A percentile compares a stretch with the other conserved stretches of the same genome.
Evolutionary conservation across 208 protist species (phyloP).

Genomic region (Phytomonas francai): DNA sequence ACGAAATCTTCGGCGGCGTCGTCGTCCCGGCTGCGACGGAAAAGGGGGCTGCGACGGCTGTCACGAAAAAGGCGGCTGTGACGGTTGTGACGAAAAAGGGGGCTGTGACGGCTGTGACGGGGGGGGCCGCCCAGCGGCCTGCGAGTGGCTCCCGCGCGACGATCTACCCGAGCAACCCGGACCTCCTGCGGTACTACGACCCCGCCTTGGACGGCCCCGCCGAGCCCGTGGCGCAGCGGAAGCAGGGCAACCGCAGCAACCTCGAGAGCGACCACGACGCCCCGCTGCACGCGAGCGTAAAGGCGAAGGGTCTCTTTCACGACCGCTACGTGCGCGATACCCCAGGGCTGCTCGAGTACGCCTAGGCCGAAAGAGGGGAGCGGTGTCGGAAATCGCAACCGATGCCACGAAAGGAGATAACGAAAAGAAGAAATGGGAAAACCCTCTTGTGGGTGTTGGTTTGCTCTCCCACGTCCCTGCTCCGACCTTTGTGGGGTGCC

Average conservation of each 20-base stretch:
- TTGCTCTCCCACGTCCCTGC: too few species aligned
- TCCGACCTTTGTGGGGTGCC: too few species aligned
- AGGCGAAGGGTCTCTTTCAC: constrained; percentile 7
- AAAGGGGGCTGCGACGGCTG: not conserved
- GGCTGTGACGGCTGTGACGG: too few species aligned
- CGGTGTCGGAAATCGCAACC: not conserved
- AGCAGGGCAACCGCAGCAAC: constrained; percentile 26
- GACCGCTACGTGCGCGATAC: not conserved
- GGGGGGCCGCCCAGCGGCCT: too few species aligned
- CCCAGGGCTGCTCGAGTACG: not conserved
- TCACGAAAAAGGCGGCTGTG: not conserved
- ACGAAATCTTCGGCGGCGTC: constrained; percentile 28
- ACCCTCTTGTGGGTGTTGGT: too few species aligned
- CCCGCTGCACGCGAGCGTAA: not conserved
- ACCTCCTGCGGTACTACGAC: constrained; percentile 61
- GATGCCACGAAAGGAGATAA: too few species aligned
- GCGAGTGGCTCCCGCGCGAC: not conserved
- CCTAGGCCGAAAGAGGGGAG: not conserved
- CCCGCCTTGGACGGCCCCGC: constrained; percentile 32
- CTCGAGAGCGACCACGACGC: constrained; percentile 19
- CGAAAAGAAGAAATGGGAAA: too few species aligned
- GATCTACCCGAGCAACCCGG: constrained; percentile 14
- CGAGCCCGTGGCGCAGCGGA: constrained; percentile 10
- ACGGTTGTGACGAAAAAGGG: too few species aligned
- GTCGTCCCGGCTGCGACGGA: not conserved